Base-by-base conservation (phyloP, 2,329 filamentous ascomycete genomes). In the Aspergillaceae sp. region DNA sequence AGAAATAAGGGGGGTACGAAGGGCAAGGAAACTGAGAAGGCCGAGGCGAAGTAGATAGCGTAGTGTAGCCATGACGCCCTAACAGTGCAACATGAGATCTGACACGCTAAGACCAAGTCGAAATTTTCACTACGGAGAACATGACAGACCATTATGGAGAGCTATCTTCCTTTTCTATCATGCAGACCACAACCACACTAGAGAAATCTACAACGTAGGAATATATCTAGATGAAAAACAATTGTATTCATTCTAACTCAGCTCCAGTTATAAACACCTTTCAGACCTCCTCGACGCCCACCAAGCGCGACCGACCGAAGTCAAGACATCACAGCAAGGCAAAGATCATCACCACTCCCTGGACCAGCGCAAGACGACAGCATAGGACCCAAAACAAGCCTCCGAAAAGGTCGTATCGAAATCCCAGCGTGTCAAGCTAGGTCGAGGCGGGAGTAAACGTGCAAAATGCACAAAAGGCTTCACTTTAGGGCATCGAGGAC, bases 271-370 rank as follows among this genome's bases (percentile, higher is more conserved):
- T n/a, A 10, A 36, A 38, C 26, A 74, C 76, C 86, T 87, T 87
- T 91, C 87, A 92, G 87, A 90, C 85, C 79, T 86, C 84, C 84
- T 85, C 85, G 75, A 79, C 77, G 80, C 85, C 86, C 86, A 86
- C 85, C 85, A 84, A 74, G 75, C 71, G 72, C 74, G 71, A 74
- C 79, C 78, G 84, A 83, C 85, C 85, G 74, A 89, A 83, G 80
- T 80, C 82, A 79, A 38, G 78, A 83, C 77, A 72, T 68, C 73
- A 64, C 62, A 66, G 75, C 76, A 72, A 84, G 86, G 85, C 83
- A 76, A 85, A 92, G 87, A 92, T 94, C 88, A 92, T 92, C 85
- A 88, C 82, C 84, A 83, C 84, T 82, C 79, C 84, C 84, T 90
- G 81, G 86, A 86, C 62, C 52, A 82, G 83, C 42, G 53, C 54